A percentile compares a stretch with the other conserved stretches of the same genome.
These are phyloP conservation scores for Aspergillus pseudotamarii DNA, from an alignment of 2,329 filamentous ascomycete species.

Conservation along the genomic window DNA sequence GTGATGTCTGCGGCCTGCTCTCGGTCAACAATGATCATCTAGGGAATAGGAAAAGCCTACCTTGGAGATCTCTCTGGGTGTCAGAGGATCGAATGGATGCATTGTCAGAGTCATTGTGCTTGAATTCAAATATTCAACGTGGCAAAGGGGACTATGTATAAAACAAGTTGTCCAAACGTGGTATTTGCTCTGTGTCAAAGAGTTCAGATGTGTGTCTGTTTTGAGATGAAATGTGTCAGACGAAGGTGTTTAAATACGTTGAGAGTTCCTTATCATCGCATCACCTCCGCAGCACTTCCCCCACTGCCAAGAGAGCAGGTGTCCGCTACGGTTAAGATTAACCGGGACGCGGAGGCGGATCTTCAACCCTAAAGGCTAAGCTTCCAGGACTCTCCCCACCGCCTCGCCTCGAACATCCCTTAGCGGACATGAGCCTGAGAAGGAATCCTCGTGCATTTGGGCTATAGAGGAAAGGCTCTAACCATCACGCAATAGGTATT, in stretches of 20 bases:
- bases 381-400: background rate
- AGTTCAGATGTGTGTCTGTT: background rate
- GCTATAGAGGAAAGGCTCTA: too few species aligned
- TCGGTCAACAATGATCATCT: background rate
- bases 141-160: background rate
- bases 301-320: constrained; percentile 1
- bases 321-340: constrained; percentile 30
- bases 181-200: background rate
- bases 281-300: background rate
- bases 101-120: constrained; percentile 19
- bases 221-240: background rate
- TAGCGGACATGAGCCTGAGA: background rate
- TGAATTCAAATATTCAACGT: background rate
- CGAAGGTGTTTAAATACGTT: background rate
- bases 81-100: constrained; percentile 37
- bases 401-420: constrained; percentile 1
- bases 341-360: constrained; percentile 14
- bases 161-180: background rate
- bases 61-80: constrained; percentile 33
- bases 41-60: constrained; percentile 12
- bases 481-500: background rate
- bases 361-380: constrained; percentile 3
- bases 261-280: background rate
- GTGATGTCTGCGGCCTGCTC: constrained; percentile 34
- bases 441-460: background rate